Base-by-base conservation (phyloP, 1,284 basidiomycete species). In the Pholiota adiposa region DNA sequence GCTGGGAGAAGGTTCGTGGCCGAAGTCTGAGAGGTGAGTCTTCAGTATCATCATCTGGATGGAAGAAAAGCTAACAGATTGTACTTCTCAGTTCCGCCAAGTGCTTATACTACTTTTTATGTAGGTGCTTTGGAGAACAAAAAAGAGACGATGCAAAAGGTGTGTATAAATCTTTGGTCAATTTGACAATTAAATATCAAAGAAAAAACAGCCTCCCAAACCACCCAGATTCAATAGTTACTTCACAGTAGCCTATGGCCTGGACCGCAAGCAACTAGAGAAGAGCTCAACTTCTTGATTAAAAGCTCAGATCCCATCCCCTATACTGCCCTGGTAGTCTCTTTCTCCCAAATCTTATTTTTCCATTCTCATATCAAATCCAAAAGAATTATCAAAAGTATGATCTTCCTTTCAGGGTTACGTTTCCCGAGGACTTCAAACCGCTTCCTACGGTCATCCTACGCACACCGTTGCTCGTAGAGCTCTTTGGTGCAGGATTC, bases 401-500 rank as follows among this genome's bases (percentile, higher is more conserved):
- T 33, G 59, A 52, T 27, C 71, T 89, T 9, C 73, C 82, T 0
- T 92, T 88, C 70, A 81, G 80, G 0, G 85, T 83, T 63, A 76
- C 76, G 0, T 57, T 90, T 4, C 78, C 79, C 7, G 64, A 68
- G 16, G 78, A 79, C 0, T 73, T 90, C n/a, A 53, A 61, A 23
- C 65, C 73, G 0, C 73, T 76, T 2, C 93, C 93, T 1, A 70
- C 75, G 0, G 73, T 87, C 1, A 72, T 94, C 55, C 77, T 95
- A 25, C 73, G 77, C 7, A 74, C 75, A 18, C 93, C 93, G 0
- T 69, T 93, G 16, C 78, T 92, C 4, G 87, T 81, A 1, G 92
- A 94, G 66, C 68, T 96, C 1, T 88, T 85, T 66, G 93, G 93
- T 4, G 93, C 90, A 1, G 89, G 93, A 0, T 96, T 94, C 69